These are phyloP conservation scores for Eucalyptus curtisii DNA, from an alignment of 345 rosid species.

Conservation along the genomic window DNA sequence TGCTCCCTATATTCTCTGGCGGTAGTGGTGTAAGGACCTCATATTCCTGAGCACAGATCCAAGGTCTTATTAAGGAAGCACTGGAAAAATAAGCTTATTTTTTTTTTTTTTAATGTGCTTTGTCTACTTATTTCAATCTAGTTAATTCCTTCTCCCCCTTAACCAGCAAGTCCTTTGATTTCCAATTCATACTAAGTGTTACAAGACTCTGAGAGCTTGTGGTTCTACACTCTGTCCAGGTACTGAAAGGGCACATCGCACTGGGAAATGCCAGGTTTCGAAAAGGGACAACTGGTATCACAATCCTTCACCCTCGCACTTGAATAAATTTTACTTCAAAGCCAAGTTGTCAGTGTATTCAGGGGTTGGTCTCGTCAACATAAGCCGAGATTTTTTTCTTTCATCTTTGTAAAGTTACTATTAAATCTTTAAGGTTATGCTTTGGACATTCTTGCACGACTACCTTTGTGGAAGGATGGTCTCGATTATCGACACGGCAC, in stretches of 20 bases:
- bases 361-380: neutral
- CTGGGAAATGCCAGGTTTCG: conserved; percentile 84
- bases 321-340: neutral
- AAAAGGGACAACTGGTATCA: conserved; percentile 79
- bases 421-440: conserved; percentile 43
- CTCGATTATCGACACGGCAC: conserved; percentile 98
- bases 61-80: neutral
- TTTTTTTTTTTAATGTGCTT: neutral
- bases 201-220: neutral
- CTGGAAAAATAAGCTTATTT: neutral
- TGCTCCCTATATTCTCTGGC: neutral
- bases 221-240: conserved; percentile 23
- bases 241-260: conserved; percentile 85
- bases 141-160: neutral
- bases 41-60: neutral
- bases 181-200: neutral
- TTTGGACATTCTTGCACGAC: conserved; percentile 89
- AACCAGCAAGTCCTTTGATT: neutral
- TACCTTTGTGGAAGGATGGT: conserved; percentile 84
- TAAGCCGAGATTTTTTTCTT: neutral
- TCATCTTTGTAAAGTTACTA: neutral
- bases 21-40: neutral
- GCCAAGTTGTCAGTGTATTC: neutral
- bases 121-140: neutral
- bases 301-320: neutral